Evolutionary conservation across 78 protist genomes (phyloP).

Genomic region (Blattamonas nauphoetae): DNA sequence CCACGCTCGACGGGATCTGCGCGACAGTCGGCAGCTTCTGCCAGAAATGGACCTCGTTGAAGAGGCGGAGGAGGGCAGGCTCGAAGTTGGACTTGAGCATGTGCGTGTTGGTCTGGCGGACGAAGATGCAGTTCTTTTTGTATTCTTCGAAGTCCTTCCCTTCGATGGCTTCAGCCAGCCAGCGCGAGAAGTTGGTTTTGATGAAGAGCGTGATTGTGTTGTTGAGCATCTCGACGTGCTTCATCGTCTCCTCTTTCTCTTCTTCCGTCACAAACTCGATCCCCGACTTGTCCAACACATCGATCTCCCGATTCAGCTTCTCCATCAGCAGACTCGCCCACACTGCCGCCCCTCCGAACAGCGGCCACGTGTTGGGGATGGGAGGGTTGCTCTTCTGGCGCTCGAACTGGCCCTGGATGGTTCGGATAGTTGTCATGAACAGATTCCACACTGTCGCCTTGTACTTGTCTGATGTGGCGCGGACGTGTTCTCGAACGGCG

Average conservation of each 20-base stretch:
- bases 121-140: neutral
- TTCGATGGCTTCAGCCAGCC: constrained; percentile 16
- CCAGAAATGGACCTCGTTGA: constrained; percentile 54
- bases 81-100: constrained; percentile 39
- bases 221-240: neutral
- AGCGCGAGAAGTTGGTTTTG: constrained; percentile 2
- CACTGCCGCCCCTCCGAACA: constrained; percentile 48
- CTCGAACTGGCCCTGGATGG: constrained; percentile 31
- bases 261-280: neutral
- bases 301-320: constrained; percentile 12
- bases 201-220: constrained; percentile 36
- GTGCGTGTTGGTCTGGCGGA: neutral
- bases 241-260: constrained; percentile 5
- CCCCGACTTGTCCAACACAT: neutral
- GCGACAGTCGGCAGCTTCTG: constrained; percentile 4
- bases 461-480: constrained; percentile 22
- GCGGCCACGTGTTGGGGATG: constrained; percentile 23
- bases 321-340: constrained; percentile 45
- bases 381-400: constrained; percentile 37
- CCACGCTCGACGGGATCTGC: constrained; percentile 30
- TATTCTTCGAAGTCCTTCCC: neutral
- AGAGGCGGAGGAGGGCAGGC: constrained; percentile 28
- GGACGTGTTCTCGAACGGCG: constrained; percentile 31
- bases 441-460: neutral
- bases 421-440: neutral